Evolutionary conservation across 2,329 filamentous ascomycete genomes (phyloP).

Genomic region (Shiraia sp.): DNA sequence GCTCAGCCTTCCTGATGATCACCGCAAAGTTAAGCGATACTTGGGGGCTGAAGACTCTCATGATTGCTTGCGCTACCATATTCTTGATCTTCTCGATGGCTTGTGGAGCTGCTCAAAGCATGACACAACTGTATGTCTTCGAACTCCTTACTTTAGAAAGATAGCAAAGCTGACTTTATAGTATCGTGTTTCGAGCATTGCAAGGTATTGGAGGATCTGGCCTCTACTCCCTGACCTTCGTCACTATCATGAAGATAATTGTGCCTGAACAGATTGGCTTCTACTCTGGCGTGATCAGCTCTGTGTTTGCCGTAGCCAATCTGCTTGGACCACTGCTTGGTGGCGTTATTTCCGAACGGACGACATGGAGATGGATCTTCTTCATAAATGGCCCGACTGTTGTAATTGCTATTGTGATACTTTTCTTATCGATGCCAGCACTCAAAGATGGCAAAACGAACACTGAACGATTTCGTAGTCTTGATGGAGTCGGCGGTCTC

Average conservation of each 20-base stretch:
- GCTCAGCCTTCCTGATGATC: slow-evolving; percentile 38
- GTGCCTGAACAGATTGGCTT: slow-evolving; percentile 38
- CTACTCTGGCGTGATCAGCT: slow-evolving; percentile 38
- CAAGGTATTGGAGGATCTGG: slow-evolving; percentile 55
- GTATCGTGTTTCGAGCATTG: slow-evolving; percentile 44
- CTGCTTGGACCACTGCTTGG: slow-evolving; percentile 52
- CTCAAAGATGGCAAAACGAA: slow-evolving; percentile 30
- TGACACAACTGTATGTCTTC: slow-evolving; percentile 32
- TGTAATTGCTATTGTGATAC: slow-evolving; percentile 19
- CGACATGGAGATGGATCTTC: slow-evolving; percentile 55
- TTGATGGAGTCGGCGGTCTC: slow-evolving; percentile 34
- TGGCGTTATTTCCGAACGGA: slow-evolving; percentile 47
- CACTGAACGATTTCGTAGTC: slow-evolving; percentile 26
- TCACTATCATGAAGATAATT: slow-evolving; percentile 35
- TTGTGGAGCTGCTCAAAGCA: slow-evolving; percentile 33
- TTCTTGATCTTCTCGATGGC: slow-evolving; percentile 40
- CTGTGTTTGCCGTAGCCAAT: slow-evolving; percentile 48
- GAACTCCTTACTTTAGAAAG: neutral
- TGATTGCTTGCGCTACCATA: slow-evolving; percentile 25
- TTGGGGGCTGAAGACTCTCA: slow-evolving; percentile 28
- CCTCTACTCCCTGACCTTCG: slow-evolving; percentile 51
- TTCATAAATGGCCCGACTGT: slow-evolving; percentile 47
- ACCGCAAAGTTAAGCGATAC: slow-evolving; percentile 38
- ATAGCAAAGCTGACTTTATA: slow-evolving; percentile 11
- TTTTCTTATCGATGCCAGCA: slow-evolving; percentile 34